phyloP scores from a whole-genome alignment of 495 filamentous ascomycete genomes.

The Penicillium bialowiezense region DNA sequence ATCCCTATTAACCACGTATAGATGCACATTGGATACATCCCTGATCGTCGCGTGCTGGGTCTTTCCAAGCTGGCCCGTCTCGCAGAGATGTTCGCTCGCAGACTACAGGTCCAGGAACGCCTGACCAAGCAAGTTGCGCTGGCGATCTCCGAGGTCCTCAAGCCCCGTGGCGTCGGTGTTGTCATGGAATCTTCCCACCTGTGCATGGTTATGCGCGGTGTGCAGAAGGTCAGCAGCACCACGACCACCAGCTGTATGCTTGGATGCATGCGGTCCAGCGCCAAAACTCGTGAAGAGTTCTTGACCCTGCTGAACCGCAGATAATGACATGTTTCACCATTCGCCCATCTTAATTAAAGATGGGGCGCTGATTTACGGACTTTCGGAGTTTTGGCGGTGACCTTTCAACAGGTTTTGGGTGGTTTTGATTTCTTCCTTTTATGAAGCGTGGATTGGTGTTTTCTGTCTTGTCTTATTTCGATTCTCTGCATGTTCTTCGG shows the following conservation, averaged over 20 bases:
- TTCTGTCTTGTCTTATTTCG: slow-evolving; percentile 5
- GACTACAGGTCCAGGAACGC: slow-evolving; percentile 93
- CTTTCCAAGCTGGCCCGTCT: slow-evolving; percentile 94
- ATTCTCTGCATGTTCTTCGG: slow-evolving; percentile 15
- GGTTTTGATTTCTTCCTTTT: slow-evolving; percentile 3
- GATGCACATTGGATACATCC: slow-evolving; percentile 99
- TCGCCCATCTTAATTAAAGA: not conserved
- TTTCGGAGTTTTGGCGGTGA: slow-evolving; percentile 40
- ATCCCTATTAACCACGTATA: slow-evolving; percentile 29
- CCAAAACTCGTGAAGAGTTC: slow-evolving; percentile 94
- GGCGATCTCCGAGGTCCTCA: slow-evolving; percentile 85
- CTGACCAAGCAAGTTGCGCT: slow-evolving; percentile 95
- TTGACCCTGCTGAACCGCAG: slow-evolving; percentile 71
- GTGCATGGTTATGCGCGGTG: slow-evolving; percentile 98
- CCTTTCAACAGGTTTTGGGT: slow-evolving; percentile 38
- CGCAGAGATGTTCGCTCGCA: slow-evolving; percentile 92
- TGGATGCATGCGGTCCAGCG: slow-evolving; percentile 86
- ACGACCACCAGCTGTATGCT: slow-evolving; percentile 97
- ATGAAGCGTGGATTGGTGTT: slow-evolving; percentile 10
- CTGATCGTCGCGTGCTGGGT: slow-evolving; percentile 78
- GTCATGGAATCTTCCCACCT: slow-evolving; percentile 97
- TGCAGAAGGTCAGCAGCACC: slow-evolving; percentile 80
- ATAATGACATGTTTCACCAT: slow-evolving; percentile 17
- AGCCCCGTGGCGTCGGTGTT: slow-evolving; percentile 88
- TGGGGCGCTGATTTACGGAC: slow-evolving; percentile 12